Evolutionary conservation across 164 flowering plant species (phyloP).

Genomic region (Protea cynaroides): DNA sequence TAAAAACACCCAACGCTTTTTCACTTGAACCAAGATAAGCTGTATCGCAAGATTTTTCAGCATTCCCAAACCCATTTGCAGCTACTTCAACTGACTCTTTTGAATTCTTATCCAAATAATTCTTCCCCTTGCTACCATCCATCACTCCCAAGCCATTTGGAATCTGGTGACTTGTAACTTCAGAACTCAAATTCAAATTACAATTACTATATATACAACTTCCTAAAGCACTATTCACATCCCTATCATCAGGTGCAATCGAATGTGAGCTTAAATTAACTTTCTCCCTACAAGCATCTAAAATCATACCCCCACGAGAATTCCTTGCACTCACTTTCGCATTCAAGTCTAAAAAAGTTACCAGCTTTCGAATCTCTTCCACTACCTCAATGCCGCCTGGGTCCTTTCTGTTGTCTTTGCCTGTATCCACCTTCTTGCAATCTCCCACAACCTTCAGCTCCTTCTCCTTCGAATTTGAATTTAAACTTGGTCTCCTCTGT

Average conservation of each 20-base stretch:
- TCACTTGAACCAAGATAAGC: constrained; percentile 4
- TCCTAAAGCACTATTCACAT: background rate
- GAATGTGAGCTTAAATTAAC: constrained; percentile 7
- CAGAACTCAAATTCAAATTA: constrained; percentile 1
- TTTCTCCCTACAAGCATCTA: constrained; percentile 8
- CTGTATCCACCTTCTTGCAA: constrained; percentile 13
- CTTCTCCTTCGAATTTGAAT: constrained; percentile 11
- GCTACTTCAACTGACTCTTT: constrained; percentile 11
- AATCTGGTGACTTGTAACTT: constrained; percentile 1
- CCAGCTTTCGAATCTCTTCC: background rate
- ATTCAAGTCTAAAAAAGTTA: background rate
- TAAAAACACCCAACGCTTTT: constrained; percentile 12
- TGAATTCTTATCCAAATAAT: constrained; percentile 3
- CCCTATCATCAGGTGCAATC: background rate
- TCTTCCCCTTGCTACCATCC: too few species aligned
- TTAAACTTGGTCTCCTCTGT: constrained; percentile 13
- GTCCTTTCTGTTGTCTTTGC: constrained; percentile 4
- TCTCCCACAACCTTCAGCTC: constrained; percentile 18
- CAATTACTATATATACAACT: background rate
- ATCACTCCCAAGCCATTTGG: too few species aligned
- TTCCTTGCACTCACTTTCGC: constrained; percentile 4
- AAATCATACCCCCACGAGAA: constrained; percentile 3
- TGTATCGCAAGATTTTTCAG: background rate
- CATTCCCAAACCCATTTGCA: constrained; percentile 8
- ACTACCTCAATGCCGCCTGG: background rate